These are phyloP conservation scores for Paecilomyces formosus DNA, from an alignment of 2,329 filamentous ascomycete genomes.

Conservation along the genomic window DNA sequence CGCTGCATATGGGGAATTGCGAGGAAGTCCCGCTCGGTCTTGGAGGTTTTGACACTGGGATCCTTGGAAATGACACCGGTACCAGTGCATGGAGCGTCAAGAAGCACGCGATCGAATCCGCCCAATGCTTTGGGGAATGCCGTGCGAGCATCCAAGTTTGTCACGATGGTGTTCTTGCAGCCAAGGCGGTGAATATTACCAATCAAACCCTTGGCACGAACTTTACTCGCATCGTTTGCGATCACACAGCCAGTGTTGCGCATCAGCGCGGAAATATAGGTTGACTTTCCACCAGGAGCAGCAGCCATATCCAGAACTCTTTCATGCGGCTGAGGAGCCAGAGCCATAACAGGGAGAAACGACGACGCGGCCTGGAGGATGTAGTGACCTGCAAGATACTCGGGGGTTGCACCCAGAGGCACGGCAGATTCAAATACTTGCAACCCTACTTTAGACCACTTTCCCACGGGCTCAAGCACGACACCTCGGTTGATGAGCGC, in stretches of 20 bases:
- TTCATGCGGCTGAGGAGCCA: slow-evolving; percentile 89
- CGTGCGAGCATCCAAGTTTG: slow-evolving; percentile 79
- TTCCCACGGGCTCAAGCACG: slow-evolving; percentile 90
- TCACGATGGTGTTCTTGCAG: slow-evolving; percentile 88
- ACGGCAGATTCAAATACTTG: slow-evolving; percentile 90
- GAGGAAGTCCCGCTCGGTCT: slow-evolving; percentile 91
- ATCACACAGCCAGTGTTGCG: slow-evolving; percentile 94
- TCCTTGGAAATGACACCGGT: slow-evolving; percentile 98
- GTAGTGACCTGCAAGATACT: slow-evolving; percentile 96
- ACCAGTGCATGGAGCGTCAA: slow-evolving; percentile 92
- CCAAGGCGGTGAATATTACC: slow-evolving; percentile 96
- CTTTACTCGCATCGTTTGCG: slow-evolving; percentile 93
- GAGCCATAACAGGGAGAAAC: slow-evolving; percentile 95
- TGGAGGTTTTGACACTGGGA: slow-evolving; percentile 94
- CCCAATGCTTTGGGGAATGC: slow-evolving; percentile 93
- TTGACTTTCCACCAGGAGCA: slow-evolving; percentile 92
- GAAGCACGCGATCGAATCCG: slow-evolving; percentile 87
- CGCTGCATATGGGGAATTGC: slow-evolving; percentile 90
- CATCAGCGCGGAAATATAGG: slow-evolving; percentile 93
- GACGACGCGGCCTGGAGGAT: slow-evolving; percentile 95
- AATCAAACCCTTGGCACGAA: slow-evolving; percentile 90
- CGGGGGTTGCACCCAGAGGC: slow-evolving; percentile 86
- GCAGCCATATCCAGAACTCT: slow-evolving; percentile 91
- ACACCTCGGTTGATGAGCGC: slow-evolving; percentile 93
- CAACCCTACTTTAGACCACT: slow-evolving; percentile 96